Percentiles rank a stretch among this genome's conserved stretches.
phyloP scores from a whole-genome alignment of 2,329 filamentous ascomycete genomes.

The Fusarium bactridioides region DNA sequence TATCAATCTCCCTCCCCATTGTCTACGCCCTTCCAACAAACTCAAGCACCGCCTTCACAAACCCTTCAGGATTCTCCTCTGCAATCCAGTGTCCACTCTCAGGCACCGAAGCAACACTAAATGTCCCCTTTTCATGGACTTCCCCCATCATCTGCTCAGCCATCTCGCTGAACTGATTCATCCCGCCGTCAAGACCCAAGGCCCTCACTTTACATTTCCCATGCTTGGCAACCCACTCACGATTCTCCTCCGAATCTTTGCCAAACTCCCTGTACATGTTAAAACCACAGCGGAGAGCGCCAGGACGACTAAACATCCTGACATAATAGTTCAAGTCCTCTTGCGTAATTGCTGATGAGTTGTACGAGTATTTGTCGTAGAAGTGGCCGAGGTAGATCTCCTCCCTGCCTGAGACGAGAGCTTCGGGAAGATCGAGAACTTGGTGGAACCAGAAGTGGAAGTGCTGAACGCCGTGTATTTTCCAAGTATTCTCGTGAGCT shows the following conservation, averaged over 20 bases:
- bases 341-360: constrained; percentile 10
- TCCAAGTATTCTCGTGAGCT: constrained; percentile 3
- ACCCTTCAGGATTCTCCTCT: constrained; percentile 15
- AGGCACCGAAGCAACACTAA: constrained; percentile 3
- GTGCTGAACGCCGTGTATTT: not conserved
- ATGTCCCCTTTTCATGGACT: constrained; percentile 5
- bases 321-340: not conserved
- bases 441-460: constrained; percentile 16
- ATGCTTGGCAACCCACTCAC: constrained; percentile 18
- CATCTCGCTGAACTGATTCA: constrained; percentile 12
- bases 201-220: constrained; percentile 18
- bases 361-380: constrained; percentile 13
- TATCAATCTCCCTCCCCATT: not conserved
- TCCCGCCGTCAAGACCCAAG: not conserved
- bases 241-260: constrained; percentile 9
- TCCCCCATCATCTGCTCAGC: constrained; percentile 17
- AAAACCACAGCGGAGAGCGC: constrained; percentile 1
- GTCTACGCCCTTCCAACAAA: constrained; percentile 5
- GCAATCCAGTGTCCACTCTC: constrained; percentile 17
- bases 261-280: constrained; percentile 6
- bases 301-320: not conserved
- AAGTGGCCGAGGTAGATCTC: constrained; percentile 16
- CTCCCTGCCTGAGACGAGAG: constrained; percentile 11
- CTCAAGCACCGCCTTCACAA: constrained; percentile 5
- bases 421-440: constrained; percentile 7